These are phyloP conservation scores for Hypoxylon sp. DNA, from an alignment of 2,329 filamentous ascomycete genomes.

Conservation along the genomic window DNA sequence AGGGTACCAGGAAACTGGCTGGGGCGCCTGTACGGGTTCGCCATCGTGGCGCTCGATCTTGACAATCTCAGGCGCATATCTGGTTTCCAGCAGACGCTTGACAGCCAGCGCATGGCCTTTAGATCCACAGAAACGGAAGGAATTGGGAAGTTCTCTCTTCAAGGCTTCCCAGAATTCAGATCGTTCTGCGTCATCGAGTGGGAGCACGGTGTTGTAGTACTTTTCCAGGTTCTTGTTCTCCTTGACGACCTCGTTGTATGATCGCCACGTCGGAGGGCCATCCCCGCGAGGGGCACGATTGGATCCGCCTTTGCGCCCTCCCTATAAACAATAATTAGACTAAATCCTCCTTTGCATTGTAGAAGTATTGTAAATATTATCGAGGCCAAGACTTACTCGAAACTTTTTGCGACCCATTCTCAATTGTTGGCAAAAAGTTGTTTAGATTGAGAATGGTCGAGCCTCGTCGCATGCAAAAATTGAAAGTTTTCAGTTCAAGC, in stretches of 20 bases:
- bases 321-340: conserved; percentile 42
- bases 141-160: conserved; percentile 90
- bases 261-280: conserved; percentile 55
- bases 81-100: conserved; percentile 85
- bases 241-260: conserved; percentile 76
- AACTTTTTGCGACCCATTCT: conserved; percentile 51
- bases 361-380: neutral
- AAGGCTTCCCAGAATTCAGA: conserved; percentile 87
- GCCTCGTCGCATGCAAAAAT: conserved; percentile 10
- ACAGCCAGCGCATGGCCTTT: conserved; percentile 95
- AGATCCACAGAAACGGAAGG: conserved; percentile 96
- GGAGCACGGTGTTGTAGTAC: conserved; percentile 85
- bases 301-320: conserved; percentile 51
- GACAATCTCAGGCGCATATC: conserved; percentile 91
- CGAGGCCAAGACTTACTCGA: conserved; percentile 43
- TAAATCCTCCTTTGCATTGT: neutral
- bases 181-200: conserved; percentile 82
- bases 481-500: conserved; percentile 33
- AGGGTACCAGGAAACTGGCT: conserved; percentile 90
- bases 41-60: conserved; percentile 87
- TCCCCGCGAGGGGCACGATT: conserved; percentile 49
- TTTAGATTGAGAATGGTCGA: conserved; percentile 15
- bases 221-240: conserved; percentile 86
- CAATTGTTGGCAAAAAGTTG: conserved; percentile 14
- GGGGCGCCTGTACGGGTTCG: conserved; percentile 82